Conservation (phyloP, 805 yeast genomes). For the Candida orba region DNA sequence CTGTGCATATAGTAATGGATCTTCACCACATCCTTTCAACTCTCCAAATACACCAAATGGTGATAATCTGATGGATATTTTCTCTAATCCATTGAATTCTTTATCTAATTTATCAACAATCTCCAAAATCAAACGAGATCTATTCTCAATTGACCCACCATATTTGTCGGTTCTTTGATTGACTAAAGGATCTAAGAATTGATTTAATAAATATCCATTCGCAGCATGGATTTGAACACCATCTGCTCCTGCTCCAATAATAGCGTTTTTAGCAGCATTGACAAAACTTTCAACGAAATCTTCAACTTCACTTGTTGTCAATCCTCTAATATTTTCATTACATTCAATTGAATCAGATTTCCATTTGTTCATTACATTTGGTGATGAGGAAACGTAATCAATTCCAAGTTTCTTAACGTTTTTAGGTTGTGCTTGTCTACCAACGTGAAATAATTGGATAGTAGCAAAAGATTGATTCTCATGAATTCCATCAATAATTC, state of each 20-base stretch:
- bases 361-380: conserved; percentile 22
- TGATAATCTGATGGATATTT: conserved; percentile 42
- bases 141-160: conserved; percentile 39
- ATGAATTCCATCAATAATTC: conserved; percentile 43
- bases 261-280: no score
- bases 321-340: conserved; percentile 34
- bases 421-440: conserved; percentile 36
- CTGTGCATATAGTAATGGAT: background rate
- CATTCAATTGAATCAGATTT: conserved; percentile 28
- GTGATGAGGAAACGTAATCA: no score
- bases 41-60: conserved; percentile 36
- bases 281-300: no score
- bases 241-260: no score
- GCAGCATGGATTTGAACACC: no score
- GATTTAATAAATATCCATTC: no score
- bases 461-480: conserved; percentile 35
- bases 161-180: conserved; percentile 32
- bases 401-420: conserved; percentile 22
- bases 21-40: conserved; percentile 26
- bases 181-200: no score
- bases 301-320: conserved; percentile 17
- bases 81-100: conserved; percentile 42
- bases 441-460: conserved; percentile 7
- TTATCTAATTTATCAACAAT: conserved; percentile 40
- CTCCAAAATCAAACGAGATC: conserved; percentile 35